Evolutionary conservation across 768 basidiomycete species (phyloP), one percentile per base, ranked within the genome.

Genomic region (Rubroboletus satanas): DNA sequence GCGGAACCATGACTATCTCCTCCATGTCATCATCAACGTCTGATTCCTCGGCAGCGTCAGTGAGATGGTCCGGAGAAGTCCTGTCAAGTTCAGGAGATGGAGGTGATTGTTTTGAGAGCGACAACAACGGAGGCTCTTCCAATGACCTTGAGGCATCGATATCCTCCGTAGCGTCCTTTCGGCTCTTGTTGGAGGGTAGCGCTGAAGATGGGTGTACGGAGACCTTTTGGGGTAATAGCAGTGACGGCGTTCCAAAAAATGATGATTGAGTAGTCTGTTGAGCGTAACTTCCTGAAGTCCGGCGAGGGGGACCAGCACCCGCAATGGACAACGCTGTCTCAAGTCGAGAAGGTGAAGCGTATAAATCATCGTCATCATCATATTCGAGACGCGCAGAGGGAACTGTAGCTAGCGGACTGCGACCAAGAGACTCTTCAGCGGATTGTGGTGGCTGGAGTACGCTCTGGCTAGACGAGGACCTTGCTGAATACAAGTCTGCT

Each of bases 271-370:
- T 55, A n/a, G 56, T 33, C 28, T 55, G 61, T 35, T 55, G 59
- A 23, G 49, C 18, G 43, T 55, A 53, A 31, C 26, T 51, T 39
- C 59, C 59, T 1, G 65, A 51, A 10, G 54, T 28, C 29, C 37
- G 63, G 44, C 60, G 68, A 10, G 70, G 67, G 14, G 76, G 74
- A 6, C 77, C 77, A 8, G 85, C 77, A 49, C 84, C 84, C 17
- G 82, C 88, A 41, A 90, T 82, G 10, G 86, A 78, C 29, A 90
- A 68, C 1, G 79, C 83, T 1, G 85, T 86, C 61, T 84, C 84
- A n/a, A 89, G 70, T 18, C 84, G 77, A 21, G 77, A 76, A 0
- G 79, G 83, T 3, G 79, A 77, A 32, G 77, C 71, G 23, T 77
- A 77, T 18, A 81, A 68, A 47, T 83, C 80, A 8, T 81, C 77